Conservation (phyloP, 140 eudicot species). For the Cichorium intybus region DNA sequence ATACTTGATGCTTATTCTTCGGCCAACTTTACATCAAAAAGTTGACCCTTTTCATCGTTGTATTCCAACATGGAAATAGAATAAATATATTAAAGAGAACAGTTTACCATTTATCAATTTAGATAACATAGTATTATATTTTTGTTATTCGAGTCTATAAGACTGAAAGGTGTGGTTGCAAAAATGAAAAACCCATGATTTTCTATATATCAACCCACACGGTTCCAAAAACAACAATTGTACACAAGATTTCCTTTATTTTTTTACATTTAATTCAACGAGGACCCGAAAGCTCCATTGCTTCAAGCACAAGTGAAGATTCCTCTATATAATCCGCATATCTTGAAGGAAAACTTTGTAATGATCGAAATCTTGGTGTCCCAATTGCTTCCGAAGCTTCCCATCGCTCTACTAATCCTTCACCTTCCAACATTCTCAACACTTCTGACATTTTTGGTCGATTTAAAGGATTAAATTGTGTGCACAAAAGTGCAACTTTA, state of each 20-base stretch:
- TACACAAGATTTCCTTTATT: conserved; percentile 14
- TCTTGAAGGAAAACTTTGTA: conserved; percentile 45
- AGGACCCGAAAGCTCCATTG: conserved; percentile 96
- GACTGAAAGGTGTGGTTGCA: no score
- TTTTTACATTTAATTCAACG: conserved; percentile 32
- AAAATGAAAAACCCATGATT: not conserved
- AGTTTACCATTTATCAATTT: no score
- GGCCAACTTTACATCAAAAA: no score
- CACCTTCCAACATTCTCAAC: conserved; percentile 76
- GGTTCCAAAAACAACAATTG: conserved; percentile 12
- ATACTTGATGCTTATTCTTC: no score
- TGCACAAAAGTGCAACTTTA: conserved; percentile 77
- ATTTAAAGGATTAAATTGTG: conserved; percentile 59
- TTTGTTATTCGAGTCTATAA: no score
- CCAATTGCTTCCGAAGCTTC: conserved; percentile 48
- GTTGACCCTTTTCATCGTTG: no score
- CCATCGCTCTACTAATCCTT: conserved; percentile 81
- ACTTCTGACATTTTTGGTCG: conserved; percentile 92
- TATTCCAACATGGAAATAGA: no score
- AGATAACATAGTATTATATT: no score
- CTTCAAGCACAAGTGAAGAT: conserved; percentile 69
- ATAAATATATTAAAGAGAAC: no score
- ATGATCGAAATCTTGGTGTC: conserved; percentile 52
- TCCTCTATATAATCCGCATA: conserved; percentile 77
- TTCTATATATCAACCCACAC: conserved; percentile 15